Evolutionary conservation across 164 flowering plant genomes (phyloP).

Genomic region (Saururus chinensis): DNA sequence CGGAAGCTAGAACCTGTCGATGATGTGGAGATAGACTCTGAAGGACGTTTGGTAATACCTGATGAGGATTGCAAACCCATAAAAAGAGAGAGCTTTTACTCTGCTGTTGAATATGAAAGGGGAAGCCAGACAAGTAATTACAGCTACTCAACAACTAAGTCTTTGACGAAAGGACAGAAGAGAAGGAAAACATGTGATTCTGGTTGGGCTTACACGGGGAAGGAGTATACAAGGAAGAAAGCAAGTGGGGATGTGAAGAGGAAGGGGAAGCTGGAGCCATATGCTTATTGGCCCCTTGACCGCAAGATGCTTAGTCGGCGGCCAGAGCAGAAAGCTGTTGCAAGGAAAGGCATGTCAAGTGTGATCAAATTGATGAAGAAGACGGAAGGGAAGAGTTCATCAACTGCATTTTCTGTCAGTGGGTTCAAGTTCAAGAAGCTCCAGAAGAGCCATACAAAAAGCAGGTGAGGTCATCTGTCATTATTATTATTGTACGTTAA

Average conservation of each 20-base stretch:
- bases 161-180: slow-evolving; percentile 31
- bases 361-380: slow-evolving; percentile 79
- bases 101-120: slow-evolving; percentile 35
- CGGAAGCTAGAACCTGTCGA: slow-evolving; percentile 59
- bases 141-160: slow-evolving; percentile 26
- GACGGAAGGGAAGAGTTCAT: slow-evolving; percentile 79
- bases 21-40: slow-evolving; percentile 65
- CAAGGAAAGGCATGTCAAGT: slow-evolving; percentile 81
- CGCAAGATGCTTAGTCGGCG: slow-evolving; percentile 95
- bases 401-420: slow-evolving; percentile 45
- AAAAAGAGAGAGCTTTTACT: slow-evolving; percentile 14
- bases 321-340: slow-evolving; percentile 78
- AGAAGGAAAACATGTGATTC: slow-evolving; percentile 56
- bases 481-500: too few relatives aligned
- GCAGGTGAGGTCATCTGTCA: slow-evolving; percentile 1
- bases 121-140: slow-evolving; percentile 39
- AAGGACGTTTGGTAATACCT: slow-evolving; percentile 72
- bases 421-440: slow-evolving; percentile 28
- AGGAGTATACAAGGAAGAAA: slow-evolving; percentile 79
- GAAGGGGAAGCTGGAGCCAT: slow-evolving; percentile 95
- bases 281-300: slow-evolving; percentile 99
- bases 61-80: slow-evolving; percentile 34
- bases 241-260: slow-evolving; percentile 87
- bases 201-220: slow-evolving; percentile 87
- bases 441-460: slow-evolving; percentile 12